These are phyloP conservation scores for Leishmania major DNA, from an alignment of 208 protist species.

Conservation along the genomic window DNA sequence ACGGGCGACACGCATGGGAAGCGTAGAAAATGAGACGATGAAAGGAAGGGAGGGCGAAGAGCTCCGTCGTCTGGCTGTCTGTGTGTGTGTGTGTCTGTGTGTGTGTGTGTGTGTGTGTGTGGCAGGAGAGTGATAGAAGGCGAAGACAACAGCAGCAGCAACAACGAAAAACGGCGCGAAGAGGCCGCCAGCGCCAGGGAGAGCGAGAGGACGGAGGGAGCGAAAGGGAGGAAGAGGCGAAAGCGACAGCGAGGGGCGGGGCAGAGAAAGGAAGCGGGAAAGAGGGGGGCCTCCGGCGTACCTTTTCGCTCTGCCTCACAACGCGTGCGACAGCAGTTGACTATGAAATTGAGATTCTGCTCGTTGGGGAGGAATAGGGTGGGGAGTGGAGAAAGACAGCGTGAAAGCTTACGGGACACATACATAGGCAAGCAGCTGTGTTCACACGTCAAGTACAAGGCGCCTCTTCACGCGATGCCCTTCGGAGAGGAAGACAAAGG, in stretches of 20 bases:
- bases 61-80: not conserved
- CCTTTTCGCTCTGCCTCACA: not conserved
- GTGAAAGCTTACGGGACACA: not conserved
- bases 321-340: not conserved
- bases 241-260: not conserved
- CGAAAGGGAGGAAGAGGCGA: not conserved
- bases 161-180: not conserved
- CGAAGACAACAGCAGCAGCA: not conserved
- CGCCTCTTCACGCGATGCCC: not conserved
- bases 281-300: not conserved
- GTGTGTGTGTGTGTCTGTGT: not conserved
- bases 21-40: not conserved
- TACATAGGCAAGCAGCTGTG: not conserved
- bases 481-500: not conserved
- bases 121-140: not conserved
- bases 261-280: not conserved
- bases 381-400: not conserved
- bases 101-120: not conserved
- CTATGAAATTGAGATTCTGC: not conserved
- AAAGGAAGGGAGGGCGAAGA: not conserved
- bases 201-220: not conserved
- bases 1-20: not conserved
- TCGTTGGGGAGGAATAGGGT: not conserved
- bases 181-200: not conserved
- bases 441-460: not conserved